Evolutionary conservation across 805 yeast species (phyloP).

Genomic region (Metschnikowia vanudenii): DNA sequence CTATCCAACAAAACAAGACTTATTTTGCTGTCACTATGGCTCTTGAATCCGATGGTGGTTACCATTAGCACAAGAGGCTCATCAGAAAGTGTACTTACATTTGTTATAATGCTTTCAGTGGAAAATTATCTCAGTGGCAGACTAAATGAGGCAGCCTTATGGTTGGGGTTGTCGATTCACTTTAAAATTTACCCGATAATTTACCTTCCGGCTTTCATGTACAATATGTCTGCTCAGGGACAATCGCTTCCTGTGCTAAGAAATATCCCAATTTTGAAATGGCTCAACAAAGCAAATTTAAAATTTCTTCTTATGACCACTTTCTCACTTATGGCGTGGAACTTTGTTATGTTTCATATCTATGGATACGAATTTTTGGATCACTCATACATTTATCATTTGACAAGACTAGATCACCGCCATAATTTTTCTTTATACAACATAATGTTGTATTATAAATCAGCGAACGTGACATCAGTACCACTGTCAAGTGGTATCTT

Average conservation of each 20-base stretch:
- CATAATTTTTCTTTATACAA: slow-evolving; percentile 93
- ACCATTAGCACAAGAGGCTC: slow-evolving; percentile 93
- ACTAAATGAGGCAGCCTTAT: slow-evolving; percentile 36
- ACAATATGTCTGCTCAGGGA: slow-evolving; percentile 35
- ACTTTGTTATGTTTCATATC: slow-evolving; percentile 57
- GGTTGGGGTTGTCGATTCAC: slow-evolving; percentile 80
- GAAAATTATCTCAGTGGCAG: slow-evolving; percentile 37
- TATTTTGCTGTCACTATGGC: slow-evolving; percentile 63
- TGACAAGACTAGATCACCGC: slow-evolving; percentile 83
- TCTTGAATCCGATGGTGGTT: slow-evolving; percentile 91
- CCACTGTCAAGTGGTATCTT: neutral
- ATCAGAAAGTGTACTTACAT: slow-evolving; percentile 85
- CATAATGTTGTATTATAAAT: slow-evolving; percentile 62
- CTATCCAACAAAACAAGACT: slow-evolving; percentile 7
- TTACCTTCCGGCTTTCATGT: slow-evolving; percentile 70
- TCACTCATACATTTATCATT: slow-evolving; percentile 81
- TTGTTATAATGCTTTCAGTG: slow-evolving; percentile 53
- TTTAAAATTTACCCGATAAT: slow-evolving; percentile 91
- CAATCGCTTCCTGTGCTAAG: slow-evolving; percentile 18
- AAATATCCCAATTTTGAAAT: slow-evolving; percentile 29
- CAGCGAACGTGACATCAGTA: slow-evolving; percentile 28
- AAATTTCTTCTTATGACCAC: slow-evolving; percentile 33
- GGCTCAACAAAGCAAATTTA: slow-evolving; percentile 40
- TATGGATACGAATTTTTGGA: slow-evolving; percentile 76
- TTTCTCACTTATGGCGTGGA: slow-evolving; percentile 45